Conservation (phyloP, 768 basidiomycete genomes). For the Dacryopinax spathularia region DNA sequence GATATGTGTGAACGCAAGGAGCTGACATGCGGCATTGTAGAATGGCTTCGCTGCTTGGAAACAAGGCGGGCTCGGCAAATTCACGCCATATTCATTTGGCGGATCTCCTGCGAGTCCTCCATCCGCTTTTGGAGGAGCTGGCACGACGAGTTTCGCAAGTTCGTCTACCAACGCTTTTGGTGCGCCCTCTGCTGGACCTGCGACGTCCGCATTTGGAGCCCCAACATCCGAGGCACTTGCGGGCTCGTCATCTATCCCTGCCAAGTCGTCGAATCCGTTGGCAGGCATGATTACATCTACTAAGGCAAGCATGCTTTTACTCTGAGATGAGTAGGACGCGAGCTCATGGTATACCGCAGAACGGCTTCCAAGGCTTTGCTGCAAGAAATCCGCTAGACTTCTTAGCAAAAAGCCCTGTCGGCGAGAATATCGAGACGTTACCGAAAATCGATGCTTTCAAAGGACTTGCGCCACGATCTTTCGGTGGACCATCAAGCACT, state of each 20-base stretch:
- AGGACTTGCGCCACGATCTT: not conserved
- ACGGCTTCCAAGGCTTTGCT: not conserved
- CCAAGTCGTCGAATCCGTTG: not conserved
- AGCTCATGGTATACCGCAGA: not conserved
- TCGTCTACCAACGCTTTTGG: not conserved
- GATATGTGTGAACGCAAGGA: not conserved
- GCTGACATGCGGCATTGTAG: not conserved
- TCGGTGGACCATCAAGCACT: not conserved
- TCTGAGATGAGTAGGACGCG: not conserved
- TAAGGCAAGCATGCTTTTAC: not conserved
- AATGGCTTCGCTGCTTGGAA: constrained; percentile 1
- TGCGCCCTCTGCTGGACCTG: not conserved
- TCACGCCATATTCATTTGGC: not conserved
- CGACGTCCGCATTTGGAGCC: not conserved
- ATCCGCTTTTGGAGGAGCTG: not conserved
- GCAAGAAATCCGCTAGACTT: not conserved
- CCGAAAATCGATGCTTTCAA: not conserved
- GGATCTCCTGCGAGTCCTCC: not conserved
- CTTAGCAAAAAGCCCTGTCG: not conserved
- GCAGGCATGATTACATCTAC: not conserved
- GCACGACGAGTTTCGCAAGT: not conserved
- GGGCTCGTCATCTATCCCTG: not conserved
- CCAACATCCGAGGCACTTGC: no score
- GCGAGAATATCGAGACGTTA: not conserved
- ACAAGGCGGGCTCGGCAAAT: not conserved